Evolutionary conservation across 2,329 filamentous ascomycete species (phyloP), one percentile per base, ranked within the genome.

Genomic region (Corinectria fuckeliana): DNA sequence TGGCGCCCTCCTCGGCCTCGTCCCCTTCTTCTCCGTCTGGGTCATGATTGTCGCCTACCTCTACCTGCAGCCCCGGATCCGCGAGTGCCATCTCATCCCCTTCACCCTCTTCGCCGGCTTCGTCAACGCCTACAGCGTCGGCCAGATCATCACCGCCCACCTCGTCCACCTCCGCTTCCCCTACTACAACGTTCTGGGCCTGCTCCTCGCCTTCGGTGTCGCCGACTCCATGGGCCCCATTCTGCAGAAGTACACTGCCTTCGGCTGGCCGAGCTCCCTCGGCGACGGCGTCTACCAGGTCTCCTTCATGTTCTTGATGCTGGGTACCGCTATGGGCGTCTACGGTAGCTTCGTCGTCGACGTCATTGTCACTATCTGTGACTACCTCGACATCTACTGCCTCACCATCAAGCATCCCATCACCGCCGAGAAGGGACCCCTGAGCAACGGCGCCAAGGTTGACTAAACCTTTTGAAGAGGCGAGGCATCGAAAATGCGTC

Each of bases 341-440:
- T 97, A 99, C 78, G 93, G 92, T 60, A 97, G 93, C 76, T 99
- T 99, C 75, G 92, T 98, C 56, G 91, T 96, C 28, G 95, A 98
- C 74, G 93, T 98, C 56, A 97, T 99, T 67, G 92, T 95, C 60
- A 96, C 92, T 26, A 98, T 99, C 69, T 99, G 95, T 78, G 95
- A 99, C 75, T 97, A 96, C 75, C 83, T 98, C 61, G 95, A 99
- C 74, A 99, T 99, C 67, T 98, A 93, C 92, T 99, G 95, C 74
- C 81, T 99, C 74, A 96, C 91, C 1, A 99, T 99, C 80, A 99
- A 99, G 85, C 89, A 98, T 69, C 87, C 86, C 20, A 78, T 82
- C 21, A n/a, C n/a, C n/a, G n/a, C n/a, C n/a, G 83, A 85, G 69
- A 77, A 67, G 13, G 57, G 58, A 21, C 62, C 71, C 45, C 62